Evolutionary conservation across 495 filamentous ascomycete genomes (phyloP), one percentile per base, ranked within the genome.

Genomic region (Annulohypoxylon maeteangense): DNA sequence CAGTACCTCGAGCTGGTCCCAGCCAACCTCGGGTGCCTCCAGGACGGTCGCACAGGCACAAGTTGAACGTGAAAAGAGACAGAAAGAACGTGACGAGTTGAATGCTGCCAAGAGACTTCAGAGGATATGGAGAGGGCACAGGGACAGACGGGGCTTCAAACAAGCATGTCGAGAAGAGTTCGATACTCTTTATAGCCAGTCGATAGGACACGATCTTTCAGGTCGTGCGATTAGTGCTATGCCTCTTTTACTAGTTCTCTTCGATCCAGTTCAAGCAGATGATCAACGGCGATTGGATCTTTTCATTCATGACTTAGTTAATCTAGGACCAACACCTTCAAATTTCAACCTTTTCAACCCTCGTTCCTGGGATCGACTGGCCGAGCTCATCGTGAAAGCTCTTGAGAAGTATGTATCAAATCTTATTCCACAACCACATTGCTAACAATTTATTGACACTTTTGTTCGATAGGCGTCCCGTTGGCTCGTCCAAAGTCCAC

Each of bases 41-140:
- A 90, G 89, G 74, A 90, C 95, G 0, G 86, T 98, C 12, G 91
- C 91, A 25, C 87, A 91, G 68, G 96, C 95, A 20, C 92, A 97
- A 74, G 90, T 92, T 67, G 93, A 97, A 74, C 90, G 95, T 32
- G 75, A 88, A 64, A 82, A 88, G 62, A 87, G 95, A 75, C 92
- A 98, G 71, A 91, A 88, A 31, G 93, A 98, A 75, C 86, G 94
- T 68, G 90, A 93, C 18, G 87, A 89, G 48, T 82, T 94, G 29
- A 90, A 90, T 74, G 93, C 95, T 25, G 86, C 88, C 32, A 90
- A 87, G 68, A 83, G 82, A 47, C 86, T 98, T 68, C 95, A 99
- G 78, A 87, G 89, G 66, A 81, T 85, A 79, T 99, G 95, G 95
- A 86, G 95, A 80, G 93, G 93, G 7, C 85, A 95, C 77, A 87